These are phyloP conservation scores for Hippophae tibetana DNA, from an alignment of 306 rosid genomes.

Conservation along the genomic window DNA sequence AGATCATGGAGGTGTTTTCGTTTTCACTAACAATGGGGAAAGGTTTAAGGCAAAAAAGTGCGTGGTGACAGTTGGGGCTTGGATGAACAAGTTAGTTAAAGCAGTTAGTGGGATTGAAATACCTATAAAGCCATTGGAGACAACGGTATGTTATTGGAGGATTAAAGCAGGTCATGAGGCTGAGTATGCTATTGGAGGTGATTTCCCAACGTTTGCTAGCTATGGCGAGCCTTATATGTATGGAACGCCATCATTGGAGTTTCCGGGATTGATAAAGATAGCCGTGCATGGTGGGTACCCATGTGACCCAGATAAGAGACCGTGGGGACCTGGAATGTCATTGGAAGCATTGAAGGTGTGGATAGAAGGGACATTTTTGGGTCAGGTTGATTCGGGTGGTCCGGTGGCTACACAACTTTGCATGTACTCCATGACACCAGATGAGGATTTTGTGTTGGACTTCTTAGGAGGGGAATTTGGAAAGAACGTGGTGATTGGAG, in stretches of 20 bases:
- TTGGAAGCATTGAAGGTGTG: constrained; percentile 40
- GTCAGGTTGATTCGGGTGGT: constrained; percentile 43
- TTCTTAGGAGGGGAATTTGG: constrained; percentile 69
- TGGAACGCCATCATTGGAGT: constrained; percentile 78
- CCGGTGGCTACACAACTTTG: constrained; percentile 57
- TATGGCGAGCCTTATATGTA: constrained; percentile 29
- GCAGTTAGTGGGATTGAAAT: constrained; percentile 43
- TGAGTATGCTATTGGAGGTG: constrained; percentile 30
- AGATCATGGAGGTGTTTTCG: constrained; percentile 26
- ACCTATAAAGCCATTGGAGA: constrained; percentile 62
- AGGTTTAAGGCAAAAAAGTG: constrained; percentile 53
- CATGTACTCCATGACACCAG: constrained; percentile 79
- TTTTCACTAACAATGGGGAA: constrained; percentile 31
- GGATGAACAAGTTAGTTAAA: constrained; percentile 58
- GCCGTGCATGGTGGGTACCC: constrained; percentile 51
- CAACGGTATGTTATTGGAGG: constrained; percentile 55
- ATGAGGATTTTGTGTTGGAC: constrained; percentile 73
- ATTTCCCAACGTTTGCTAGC: constrained; percentile 63
- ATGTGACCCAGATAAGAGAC: constrained; percentile 69
- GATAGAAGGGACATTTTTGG: constrained; percentile 39
- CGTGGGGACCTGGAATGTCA: constrained; percentile 46
- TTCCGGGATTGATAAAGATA: constrained; percentile 69
- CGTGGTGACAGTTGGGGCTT: constrained; percentile 77
- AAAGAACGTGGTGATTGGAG: constrained; percentile 67
- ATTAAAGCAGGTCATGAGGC: constrained; percentile 51